A percentile compares a stretch with the other conserved stretches of the same genome.
These are phyloP conservation scores for Coniella lustricola DNA, from an alignment of 2,329 filamentous ascomycete genomes.

Conservation along the genomic window DNA sequence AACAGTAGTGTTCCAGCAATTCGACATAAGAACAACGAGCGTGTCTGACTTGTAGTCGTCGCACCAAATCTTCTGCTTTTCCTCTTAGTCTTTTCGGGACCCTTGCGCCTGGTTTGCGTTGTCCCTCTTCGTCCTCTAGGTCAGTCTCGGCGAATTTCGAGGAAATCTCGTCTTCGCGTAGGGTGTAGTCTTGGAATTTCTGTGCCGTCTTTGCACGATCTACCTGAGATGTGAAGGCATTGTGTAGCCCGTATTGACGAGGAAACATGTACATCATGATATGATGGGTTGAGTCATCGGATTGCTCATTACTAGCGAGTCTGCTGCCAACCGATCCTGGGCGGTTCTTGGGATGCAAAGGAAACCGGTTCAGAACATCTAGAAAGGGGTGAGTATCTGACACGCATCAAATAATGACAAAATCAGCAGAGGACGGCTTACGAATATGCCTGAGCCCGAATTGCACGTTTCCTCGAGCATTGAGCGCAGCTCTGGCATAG, in stretches of 20 bases:
- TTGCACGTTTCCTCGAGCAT: slow-evolving; percentile 57
- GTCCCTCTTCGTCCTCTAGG: slow-evolving; percentile 10
- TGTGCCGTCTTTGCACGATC: slow-evolving; percentile 62
- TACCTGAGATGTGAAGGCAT: slow-evolving; percentile 73
- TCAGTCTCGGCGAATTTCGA: slow-evolving; percentile 27
- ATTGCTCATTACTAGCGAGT: slow-evolving; percentile 23
- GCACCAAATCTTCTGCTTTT: slow-evolving; percentile 49
- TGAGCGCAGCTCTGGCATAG: slow-evolving; percentile 70
- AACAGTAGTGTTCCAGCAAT: slow-evolving; percentile 76
- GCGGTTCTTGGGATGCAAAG: slow-evolving; percentile 24
- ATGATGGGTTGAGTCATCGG: slow-evolving; percentile 50
- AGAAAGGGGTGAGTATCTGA: slow-evolving; percentile 5
- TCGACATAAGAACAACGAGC: slow-evolving; percentile 70
- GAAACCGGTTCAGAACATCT: slow-evolving; percentile 77
- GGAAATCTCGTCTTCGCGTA: slow-evolving; percentile 75
- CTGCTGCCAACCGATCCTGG: slow-evolving; percentile 1
- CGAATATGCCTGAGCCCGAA: slow-evolving; percentile 77
- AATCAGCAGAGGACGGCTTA: slow-evolving; percentile 37
- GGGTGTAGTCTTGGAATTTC: slow-evolving; percentile 74
- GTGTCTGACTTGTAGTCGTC: slow-evolving; percentile 64
- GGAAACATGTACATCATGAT: slow-evolving; percentile 93
- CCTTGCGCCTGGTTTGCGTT: slow-evolving; percentile 24
- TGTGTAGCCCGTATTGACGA: slow-evolving; percentile 80
- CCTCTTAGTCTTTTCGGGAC: slow-evolving; percentile 66
- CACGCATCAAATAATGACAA: neutral